These are phyloP conservation scores for Hypoxylon sp. DNA, from an alignment of 2,329 filamentous ascomycete species.

Conservation along the genomic window DNA sequence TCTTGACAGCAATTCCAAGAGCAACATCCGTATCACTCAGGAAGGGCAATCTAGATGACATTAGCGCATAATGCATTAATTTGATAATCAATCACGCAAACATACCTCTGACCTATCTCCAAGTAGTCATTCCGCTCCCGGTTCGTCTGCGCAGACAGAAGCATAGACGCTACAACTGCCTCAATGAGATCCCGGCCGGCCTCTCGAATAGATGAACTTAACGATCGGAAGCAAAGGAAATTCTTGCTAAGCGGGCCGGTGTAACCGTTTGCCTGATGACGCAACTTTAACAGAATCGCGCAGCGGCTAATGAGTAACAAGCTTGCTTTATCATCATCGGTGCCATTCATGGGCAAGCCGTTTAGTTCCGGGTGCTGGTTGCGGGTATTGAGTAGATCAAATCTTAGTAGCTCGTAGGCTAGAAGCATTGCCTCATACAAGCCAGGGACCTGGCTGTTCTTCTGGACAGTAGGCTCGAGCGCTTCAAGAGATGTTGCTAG, in stretches of 20 bases:
- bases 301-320: conserved; percentile 88
- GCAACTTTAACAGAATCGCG: conserved; percentile 84
- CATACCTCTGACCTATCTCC: conserved; percentile 79
- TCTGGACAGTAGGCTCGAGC: conserved; percentile 68
- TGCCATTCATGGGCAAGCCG: conserved; percentile 69
- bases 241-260: conserved; percentile 94
- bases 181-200: conserved; percentile 87
- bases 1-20: conserved; percentile 84
- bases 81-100: conserved; percentile 17
- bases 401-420: conserved; percentile 86
- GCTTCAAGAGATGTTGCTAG: conserved; percentile 77
- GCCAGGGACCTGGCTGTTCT: conserved; percentile 60
- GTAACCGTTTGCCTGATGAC: conserved; percentile 89
- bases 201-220: conserved; percentile 84
- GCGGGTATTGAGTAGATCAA: conserved; percentile 82
- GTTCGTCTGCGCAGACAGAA: conserved; percentile 84
- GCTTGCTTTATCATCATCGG: conserved; percentile 81
- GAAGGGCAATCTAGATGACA: conserved; percentile 72
- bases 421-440: conserved; percentile 85
- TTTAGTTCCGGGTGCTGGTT: conserved; percentile 69
- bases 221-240: conserved; percentile 86
- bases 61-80: conserved; percentile 39
- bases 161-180: conserved; percentile 82
- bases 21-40: conserved; percentile 79
- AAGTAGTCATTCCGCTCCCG: conserved; percentile 77